phyloP scores from a whole-genome alignment of 176 grass and related monocot genomes.

The Triticum urartu region DNA sequence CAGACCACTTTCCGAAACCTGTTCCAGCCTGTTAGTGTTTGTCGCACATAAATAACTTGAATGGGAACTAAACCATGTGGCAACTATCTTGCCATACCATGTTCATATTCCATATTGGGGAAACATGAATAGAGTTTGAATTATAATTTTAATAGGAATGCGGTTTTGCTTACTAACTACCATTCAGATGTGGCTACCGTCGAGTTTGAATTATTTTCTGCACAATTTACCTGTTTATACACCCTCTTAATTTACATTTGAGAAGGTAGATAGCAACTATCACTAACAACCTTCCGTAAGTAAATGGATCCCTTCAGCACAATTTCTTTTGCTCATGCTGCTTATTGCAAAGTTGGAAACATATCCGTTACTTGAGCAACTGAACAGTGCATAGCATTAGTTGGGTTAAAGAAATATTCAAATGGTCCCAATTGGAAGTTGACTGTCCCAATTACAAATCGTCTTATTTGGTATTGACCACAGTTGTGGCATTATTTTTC shows the following conservation, averaged over 20 bases:
- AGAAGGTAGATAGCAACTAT: neutral
- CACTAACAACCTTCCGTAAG: neutral
- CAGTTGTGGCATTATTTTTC: neutral
- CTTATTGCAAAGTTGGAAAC: neutral
- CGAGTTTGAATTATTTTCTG: neutral
- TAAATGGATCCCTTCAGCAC: neutral
- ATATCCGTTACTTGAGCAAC: neutral
- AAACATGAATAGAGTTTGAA: neutral
- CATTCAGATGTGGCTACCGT: too few relatives aligned
- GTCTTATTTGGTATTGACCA: neutral
- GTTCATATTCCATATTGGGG: neutral
- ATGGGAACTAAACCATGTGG: neutral
- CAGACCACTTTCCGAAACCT: neutral
- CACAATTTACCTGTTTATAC: neutral
- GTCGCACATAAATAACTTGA: neutral
- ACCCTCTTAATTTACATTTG: neutral
- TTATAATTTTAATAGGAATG: neutral
- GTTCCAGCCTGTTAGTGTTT: neutral
- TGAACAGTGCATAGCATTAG: neutral
- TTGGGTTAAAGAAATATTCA: neutral
- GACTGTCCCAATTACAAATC: neutral
- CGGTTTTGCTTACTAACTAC: neutral
- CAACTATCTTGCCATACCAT: neutral
- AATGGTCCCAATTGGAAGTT: neutral
- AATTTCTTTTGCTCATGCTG: neutral